Evolutionary conservation across 352 stramenopile genomes (phyloP).

Genomic region (Pythium brachiatum): DNA sequence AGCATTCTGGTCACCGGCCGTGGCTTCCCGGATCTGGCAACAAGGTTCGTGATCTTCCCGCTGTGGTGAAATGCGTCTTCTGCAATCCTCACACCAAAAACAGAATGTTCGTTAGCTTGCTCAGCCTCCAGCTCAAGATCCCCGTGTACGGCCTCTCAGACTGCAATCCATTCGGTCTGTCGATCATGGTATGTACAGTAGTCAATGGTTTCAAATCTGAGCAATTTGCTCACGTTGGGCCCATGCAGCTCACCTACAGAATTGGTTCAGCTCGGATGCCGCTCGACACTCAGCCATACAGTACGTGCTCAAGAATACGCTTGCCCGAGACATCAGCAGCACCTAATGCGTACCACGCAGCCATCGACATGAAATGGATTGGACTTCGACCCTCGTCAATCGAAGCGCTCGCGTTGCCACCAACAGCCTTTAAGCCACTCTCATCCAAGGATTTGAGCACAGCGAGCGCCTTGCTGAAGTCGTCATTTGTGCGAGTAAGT

Average conservation of each 20-base stretch:
- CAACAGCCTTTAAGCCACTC: constrained; percentile 53
- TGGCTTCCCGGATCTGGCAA: constrained; percentile 94
- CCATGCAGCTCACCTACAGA: constrained; percentile 83
- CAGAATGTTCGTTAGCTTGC: constrained; percentile 82
- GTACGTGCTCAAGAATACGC: constrained; percentile 26
- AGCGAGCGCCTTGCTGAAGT: constrained; percentile 38
- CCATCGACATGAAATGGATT: constrained; percentile 89
- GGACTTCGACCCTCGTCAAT: constrained; percentile 87
- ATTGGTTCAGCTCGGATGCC: constrained; percentile 85
- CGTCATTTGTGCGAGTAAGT: constrained; percentile 63
- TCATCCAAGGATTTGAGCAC: constrained; percentile 51
- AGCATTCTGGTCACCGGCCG: constrained; percentile 93
- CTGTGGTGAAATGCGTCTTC: not conserved
- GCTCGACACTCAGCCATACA: constrained; percentile 58
- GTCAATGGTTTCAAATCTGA: not conserved
- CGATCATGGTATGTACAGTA: constrained; percentile 75
- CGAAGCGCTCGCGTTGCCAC: constrained; percentile 41
- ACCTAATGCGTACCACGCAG: too few relatives aligned
- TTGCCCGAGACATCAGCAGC: too few relatives aligned
- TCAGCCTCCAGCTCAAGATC: constrained; percentile 71
- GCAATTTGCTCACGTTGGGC: not conserved
- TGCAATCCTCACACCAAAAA: not conserved
- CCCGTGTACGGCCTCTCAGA: constrained; percentile 92
- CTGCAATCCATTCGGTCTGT: constrained; percentile 94
- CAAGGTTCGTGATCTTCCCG: constrained; percentile 39